Conservation (phyloP, 2,329 filamentous ascomycete species). For the Emergomyces pasteurianus region DNA sequence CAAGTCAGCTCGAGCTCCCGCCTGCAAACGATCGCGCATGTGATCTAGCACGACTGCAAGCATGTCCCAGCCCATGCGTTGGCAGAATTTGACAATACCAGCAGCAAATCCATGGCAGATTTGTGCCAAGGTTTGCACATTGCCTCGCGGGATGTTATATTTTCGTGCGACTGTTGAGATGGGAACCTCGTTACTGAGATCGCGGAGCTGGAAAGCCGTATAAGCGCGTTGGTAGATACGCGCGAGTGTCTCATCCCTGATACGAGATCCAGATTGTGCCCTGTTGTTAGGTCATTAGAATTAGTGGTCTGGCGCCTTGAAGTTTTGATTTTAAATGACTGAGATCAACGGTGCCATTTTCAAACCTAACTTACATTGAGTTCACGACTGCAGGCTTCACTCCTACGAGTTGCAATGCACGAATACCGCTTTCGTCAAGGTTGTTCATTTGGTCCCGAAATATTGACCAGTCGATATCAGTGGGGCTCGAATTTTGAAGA, state of each 20-base stretch:
- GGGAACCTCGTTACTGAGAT: conserved; percentile 65
- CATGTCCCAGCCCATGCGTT: conserved; percentile 64
- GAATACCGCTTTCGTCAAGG: conserved; percentile 58
- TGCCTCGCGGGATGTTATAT: conserved; percentile 57
- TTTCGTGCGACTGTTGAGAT: conserved; percentile 57
- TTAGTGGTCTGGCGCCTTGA: neutral
- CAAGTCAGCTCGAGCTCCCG: conserved; percentile 59
- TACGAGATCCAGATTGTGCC: conserved; percentile 49
- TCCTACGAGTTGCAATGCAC: conserved; percentile 56
- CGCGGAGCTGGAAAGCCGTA: conserved; percentile 62
- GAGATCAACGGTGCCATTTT: neutral
- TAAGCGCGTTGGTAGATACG: conserved; percentile 63
- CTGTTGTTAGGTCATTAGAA: conserved; percentile 37
- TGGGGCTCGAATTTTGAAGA: conserved; percentile 39
- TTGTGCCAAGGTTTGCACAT: conserved; percentile 60
- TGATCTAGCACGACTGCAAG: conserved; percentile 62
- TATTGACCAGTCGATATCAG: conserved; percentile 56
- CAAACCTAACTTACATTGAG: conserved; percentile 42
- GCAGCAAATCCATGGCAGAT: conserved; percentile 68
- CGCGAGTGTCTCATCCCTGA: conserved; percentile 51
- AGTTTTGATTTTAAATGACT: neutral
- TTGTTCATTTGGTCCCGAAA: conserved; percentile 59
- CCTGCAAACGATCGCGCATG: conserved; percentile 60
- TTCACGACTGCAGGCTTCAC: conserved; percentile 57
- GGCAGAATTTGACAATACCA: conserved; percentile 68